phyloP scores from a whole-genome alignment of 306 rosid genomes.

The Inga leiocalycina region DNA sequence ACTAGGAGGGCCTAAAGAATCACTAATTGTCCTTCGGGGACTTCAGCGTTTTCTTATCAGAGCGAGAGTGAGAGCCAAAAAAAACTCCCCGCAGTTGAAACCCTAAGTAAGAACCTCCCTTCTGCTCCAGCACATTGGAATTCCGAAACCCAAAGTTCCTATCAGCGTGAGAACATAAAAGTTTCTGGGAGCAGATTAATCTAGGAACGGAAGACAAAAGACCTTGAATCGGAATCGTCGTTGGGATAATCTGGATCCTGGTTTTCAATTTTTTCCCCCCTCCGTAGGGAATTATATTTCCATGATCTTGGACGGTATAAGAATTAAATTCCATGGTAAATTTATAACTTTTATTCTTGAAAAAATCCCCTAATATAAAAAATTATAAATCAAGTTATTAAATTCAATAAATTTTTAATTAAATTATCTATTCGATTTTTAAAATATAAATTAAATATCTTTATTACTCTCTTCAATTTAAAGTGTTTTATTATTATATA shows the following conservation, averaged over 20 bases:
- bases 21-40: neutral
- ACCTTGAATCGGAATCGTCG: neutral
- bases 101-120: neutral
- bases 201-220: neutral
- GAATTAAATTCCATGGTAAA: no score
- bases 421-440: no score
- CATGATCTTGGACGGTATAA: no score
- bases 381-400: no score
- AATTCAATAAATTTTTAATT: no score
- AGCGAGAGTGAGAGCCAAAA: neutral
- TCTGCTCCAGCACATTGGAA: neutral
- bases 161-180: slow-evolving; percentile 7
- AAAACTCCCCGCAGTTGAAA: neutral
- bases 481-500: no score
- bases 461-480: no score
- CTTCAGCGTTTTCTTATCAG: neutral
- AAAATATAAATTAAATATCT: no score
- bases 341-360: no score
- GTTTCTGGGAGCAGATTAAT: neutral
- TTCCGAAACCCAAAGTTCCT: neutral
- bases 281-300: no score
- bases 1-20: slow-evolving; percentile 5
- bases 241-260: neutral
- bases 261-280: neutral
- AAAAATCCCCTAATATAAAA: no score